Evolutionary conservation across 2,329 filamentous ascomycete genomes (phyloP).

Genomic region (Diaporthe longicolla): DNA sequence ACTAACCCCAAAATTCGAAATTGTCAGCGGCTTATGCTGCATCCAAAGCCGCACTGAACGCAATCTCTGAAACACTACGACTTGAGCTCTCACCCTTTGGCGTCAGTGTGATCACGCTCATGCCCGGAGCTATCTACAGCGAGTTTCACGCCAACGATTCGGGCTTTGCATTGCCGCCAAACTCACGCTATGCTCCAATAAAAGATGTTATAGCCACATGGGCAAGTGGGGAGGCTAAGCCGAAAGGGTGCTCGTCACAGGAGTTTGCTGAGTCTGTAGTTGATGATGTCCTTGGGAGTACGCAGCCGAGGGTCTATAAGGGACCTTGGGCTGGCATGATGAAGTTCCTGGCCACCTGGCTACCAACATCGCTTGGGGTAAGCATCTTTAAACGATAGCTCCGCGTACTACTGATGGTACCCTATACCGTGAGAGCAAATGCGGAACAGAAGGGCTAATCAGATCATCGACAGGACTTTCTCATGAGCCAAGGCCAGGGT

Average conservation of each 20-base stretch:
- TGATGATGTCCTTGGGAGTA: neutral
- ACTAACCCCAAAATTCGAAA: neutral
- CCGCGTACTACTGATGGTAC: too few relatives aligned
- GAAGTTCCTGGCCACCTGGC: neutral
- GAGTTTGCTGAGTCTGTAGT: constrained; percentile 1
- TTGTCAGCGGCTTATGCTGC: constrained; percentile 35
- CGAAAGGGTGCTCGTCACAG: constrained; percentile 2
- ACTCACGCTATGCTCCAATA: neutral
- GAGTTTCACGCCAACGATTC: neutral
- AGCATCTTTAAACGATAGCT: neutral
- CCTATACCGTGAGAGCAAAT: neutral
- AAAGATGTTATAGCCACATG: neutral
- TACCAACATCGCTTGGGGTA: neutral
- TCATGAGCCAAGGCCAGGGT: neutral
- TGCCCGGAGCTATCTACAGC: neutral
- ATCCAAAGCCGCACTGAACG: constrained; percentile 44
- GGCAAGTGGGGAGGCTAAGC: neutral
- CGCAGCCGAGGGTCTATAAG: neutral
- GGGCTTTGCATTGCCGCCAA: neutral
- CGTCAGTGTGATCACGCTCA: constrained; percentile 44
- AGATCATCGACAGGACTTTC: neutral
- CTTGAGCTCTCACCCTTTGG: constrained; percentile 50
- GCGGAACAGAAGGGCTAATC: neutral
- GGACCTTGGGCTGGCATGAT: neutral
- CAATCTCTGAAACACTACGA: constrained; percentile 47